Base-by-base conservation (phyloP, 176 grass and related monocot species). In the Phragmites australis region DNA sequence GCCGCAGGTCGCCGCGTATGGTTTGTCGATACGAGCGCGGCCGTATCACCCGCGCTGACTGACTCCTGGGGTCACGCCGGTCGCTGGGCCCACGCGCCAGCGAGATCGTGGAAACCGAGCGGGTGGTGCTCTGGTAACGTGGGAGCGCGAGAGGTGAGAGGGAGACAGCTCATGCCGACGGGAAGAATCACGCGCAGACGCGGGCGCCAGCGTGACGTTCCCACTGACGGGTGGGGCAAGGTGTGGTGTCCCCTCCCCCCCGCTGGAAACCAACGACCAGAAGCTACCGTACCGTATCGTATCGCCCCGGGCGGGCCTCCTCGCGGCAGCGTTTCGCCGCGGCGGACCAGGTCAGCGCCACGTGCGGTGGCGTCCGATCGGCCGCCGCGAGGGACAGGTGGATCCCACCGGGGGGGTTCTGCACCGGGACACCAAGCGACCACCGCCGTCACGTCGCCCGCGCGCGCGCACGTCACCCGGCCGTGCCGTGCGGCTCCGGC, bases 61-160 rank as follows among this genome's bases (percentile, higher is more conserved):
- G 65, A 14, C 5, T 1, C 0, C 18, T 76, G 77, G 79, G 79
- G 39, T 23, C 66, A 13, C 0, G 8, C 1, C 13, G 0, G 13
- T 2, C 0, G 1, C 0, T 0, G 42, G 27, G 8, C 19, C 56
- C 44, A n/a, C 1, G 1, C 6, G 56, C 9, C 68, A 64, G 37
- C 9, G 13, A 1, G 1, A 0, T 6, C 0, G 5, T 0, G 0
- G 6, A 0, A 1, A 19, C 5, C 5, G 32, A 41, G 21, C 2
- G 14, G 56, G 43, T 26, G 21, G n/a, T n/a, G n/a, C n/a, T n/a
- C n/a, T n/a, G n/a, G n/a, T n/a, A n/a, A n/a, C n/a, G n/a, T n/a
- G n/a, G n/a, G n/a, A n/a, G n/a, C n/a, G n/a, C 65, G 0, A 22
- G 25, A 3, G 40, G 1, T 7, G 25, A 80, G 0, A 0, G 18